These are phyloP conservation scores for Fusarium tupiense DNA, from an alignment of 2,329 filamentous ascomycete genomes.

Conservation along the genomic window DNA sequence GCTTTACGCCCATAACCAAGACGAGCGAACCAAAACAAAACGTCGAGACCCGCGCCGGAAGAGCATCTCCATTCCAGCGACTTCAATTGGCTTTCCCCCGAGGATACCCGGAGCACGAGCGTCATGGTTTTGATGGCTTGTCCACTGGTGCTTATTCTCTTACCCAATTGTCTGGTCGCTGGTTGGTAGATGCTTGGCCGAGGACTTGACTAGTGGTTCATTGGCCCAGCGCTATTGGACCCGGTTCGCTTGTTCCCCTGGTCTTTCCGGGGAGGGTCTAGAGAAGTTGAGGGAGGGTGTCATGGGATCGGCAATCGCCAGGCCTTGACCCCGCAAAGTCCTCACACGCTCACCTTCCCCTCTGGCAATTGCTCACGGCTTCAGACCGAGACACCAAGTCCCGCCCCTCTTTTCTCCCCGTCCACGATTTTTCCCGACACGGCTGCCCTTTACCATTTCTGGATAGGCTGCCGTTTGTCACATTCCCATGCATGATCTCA, in stretches of 20 bases:
- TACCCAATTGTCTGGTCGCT: constrained; percentile 43
- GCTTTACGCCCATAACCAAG: constrained; percentile 10
- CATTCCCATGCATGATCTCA: constrained; percentile 3
- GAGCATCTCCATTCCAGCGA: constrained; percentile 37
- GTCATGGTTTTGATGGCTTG: constrained; percentile 39
- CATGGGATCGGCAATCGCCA: constrained; percentile 41
- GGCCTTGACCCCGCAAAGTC: constrained; percentile 38
- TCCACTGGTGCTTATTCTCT: constrained; percentile 44
- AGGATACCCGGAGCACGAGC: constrained; percentile 41
- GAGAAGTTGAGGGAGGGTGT: constrained; percentile 27
- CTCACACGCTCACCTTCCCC: constrained; percentile 29
- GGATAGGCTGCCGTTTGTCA: constrained; percentile 19
- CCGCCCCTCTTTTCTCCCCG: constrained; percentile 35
- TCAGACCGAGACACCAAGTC: constrained; percentile 32
- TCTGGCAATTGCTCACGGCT: constrained; percentile 23
- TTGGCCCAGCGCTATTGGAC: constrained; percentile 23
- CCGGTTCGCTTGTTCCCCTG: constrained; percentile 36
- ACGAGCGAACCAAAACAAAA: constrained; percentile 8
- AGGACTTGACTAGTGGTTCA: constrained; percentile 30
- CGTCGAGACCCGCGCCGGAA: constrained; percentile 23
- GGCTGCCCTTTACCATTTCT: constrained; percentile 10
- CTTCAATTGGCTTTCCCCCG: constrained; percentile 38
- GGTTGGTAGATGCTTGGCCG: constrained; percentile 41
- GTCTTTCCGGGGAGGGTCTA: constrained; percentile 19
- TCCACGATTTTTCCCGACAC: constrained; percentile 41